Evolutionary conservation across 768 basidiomycete species (phyloP), one percentile per base, ranked within the genome.

Genomic region (Suillus americanus): DNA sequence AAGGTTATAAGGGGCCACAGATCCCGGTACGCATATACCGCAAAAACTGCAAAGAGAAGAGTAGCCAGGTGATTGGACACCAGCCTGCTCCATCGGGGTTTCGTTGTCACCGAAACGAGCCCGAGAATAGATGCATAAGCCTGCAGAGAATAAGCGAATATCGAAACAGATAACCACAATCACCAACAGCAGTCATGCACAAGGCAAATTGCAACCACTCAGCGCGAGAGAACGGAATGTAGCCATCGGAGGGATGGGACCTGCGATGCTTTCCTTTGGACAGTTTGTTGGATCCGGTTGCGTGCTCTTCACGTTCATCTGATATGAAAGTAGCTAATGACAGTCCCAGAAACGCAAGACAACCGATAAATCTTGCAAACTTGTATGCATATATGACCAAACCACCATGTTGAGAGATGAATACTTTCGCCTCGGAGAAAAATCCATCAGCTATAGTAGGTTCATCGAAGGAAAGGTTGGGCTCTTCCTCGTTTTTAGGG

Each of bases 1-100:
- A 79, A 88, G 0, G 87, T 89, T 18, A 80, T 75, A 10, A 89
- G 69, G 14, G 89, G 89, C 72, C 80, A 88, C 8, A 90, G 59
- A 69, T 86, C 83, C n/a, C 88, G 82, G 68, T 86, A 87, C 40
- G 76, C 74, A 68, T 82, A 89, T 9, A 87, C 78, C 12, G 68
- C 67, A 70, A 85, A 84, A 5, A 77, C 77, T 33, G 77, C 74
- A n/a, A 86, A 67, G 12, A 89, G 73, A 1, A 89, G 68, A 23
- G 76, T 70, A 63, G 80, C 80, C 66, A 86, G 73, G 69, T 89
- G 88, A 13, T 41, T 62, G 28, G 62, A 62, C 28, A 73, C 70
- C 20, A 74, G 69, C 10, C 69, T 63, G 38, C 77, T 77, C 60
- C 77, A 71, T 8, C 69, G 70, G 7, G 75, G 73, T 28, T 73